phyloP scores from a whole-genome alignment of 202 grass and related monocot species.

The Saccharum hybrid region DNA sequence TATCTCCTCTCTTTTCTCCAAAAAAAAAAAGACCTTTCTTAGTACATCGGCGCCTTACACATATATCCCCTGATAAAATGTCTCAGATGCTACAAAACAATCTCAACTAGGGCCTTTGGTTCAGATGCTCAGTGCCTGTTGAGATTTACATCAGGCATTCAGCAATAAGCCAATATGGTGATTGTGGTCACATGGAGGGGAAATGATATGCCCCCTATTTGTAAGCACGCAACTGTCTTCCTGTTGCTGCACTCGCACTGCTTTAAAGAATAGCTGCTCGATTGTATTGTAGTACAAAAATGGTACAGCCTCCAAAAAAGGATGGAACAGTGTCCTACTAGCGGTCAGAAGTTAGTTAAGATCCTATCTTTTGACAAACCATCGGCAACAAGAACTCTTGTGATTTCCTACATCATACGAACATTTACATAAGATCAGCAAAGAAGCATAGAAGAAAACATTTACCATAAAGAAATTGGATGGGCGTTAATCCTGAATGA shows the following conservation, averaged over 20 bases:
- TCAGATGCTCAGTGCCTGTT: too few relatives aligned
- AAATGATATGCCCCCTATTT: constrained; percentile 43
- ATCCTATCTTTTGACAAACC: constrained; percentile 76
- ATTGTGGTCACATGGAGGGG: constrained; percentile 4
- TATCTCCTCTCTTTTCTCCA: background rate
- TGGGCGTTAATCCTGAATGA: background rate
- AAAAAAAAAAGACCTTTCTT: background rate
- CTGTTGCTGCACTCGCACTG: background rate
- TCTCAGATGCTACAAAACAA: constrained; percentile 10
- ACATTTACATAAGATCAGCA: constrained; percentile 11
- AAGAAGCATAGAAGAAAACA: constrained; percentile 19
- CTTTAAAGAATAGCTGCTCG: constrained; percentile 28
- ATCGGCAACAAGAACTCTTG: constrained; percentile 65
- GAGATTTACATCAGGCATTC: background rate
- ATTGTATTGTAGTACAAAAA: background rate
- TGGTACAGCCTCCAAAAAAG: constrained; percentile 45
- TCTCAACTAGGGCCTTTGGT: background rate
- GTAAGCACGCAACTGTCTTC: constrained; percentile 44
- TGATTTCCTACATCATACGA: constrained; percentile 65
- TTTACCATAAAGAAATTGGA: background rate
- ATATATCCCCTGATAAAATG: background rate
- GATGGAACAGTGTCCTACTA: constrained; percentile 13
- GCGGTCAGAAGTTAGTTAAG: constrained; percentile 73
- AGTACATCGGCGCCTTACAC: constrained; percentile 11
- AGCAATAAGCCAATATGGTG: background rate